Evolutionary conservation across 495 filamentous ascomycete genomes (phyloP).

Genomic region (Staphylotrichum longicolle): DNA sequence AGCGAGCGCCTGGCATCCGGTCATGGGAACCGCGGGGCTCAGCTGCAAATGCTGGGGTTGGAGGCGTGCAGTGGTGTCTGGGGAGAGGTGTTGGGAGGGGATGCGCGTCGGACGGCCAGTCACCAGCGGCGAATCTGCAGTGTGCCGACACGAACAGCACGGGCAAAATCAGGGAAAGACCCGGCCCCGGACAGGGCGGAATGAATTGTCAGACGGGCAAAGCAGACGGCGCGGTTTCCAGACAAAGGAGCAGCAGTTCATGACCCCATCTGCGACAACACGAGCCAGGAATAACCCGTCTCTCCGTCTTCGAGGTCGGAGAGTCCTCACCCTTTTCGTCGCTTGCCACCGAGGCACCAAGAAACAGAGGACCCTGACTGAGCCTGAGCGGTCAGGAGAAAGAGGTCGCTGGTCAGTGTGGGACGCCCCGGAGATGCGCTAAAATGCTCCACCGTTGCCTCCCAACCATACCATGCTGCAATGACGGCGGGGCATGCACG

Average conservation of each 20-base stretch:
- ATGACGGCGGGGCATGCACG: neutral
- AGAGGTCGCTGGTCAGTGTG: too few species aligned
- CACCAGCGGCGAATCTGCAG: neutral
- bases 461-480: neutral
- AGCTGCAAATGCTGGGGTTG: neutral
- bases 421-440: too few species aligned
- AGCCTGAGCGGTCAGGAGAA: neutral
- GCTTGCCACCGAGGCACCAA: neutral
- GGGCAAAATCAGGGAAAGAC: conserved; percentile 6
- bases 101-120: neutral
- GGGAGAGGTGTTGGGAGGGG: neutral
- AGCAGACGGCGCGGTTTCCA: conserved; percentile 10
- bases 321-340: neutral
- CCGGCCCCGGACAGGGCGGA: conserved; percentile 2
- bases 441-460: neutral
- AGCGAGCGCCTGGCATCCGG: conserved; percentile 2
- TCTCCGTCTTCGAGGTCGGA: neutral
- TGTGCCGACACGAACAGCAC: neutral
- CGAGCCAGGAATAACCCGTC: neutral
- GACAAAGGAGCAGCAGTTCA: conserved; percentile 5
- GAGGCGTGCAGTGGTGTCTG: neutral
- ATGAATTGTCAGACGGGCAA: neutral
- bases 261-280: conserved; percentile 7
- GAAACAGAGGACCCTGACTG: neutral
- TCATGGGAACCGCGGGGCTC: conserved; percentile 12